Evolutionary conservation across 306 rosid species (phyloP).

Genomic region (Rubus idaeus): DNA sequence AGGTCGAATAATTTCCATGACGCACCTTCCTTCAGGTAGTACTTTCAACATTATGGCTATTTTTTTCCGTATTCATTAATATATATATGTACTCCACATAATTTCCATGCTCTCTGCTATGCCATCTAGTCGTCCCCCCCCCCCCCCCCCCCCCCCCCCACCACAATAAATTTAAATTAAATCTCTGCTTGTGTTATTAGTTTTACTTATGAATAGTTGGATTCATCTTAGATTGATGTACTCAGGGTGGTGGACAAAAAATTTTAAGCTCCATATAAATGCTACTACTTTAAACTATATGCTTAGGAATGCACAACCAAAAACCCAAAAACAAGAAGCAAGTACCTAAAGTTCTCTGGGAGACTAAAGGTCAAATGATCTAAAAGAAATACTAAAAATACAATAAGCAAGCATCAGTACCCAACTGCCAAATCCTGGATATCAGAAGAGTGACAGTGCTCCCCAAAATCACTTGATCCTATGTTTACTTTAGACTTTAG

Average conservation of each 20-base stretch:
- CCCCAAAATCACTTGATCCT: no score
- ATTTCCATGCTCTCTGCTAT: neutral
- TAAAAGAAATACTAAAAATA: neutral
- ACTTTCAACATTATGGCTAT: neutral
- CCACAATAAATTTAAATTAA: no score
- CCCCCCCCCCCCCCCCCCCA: no score
- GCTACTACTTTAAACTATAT: no score
- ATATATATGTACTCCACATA: neutral
- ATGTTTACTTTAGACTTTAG: neutral
- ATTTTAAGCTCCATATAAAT: neutral
- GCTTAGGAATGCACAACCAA: neutral
- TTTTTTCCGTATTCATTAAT: neutral
- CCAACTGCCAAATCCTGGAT: neutral
- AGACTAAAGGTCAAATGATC: neutral
- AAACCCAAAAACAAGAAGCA: neutral
- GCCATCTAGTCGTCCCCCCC: neutral
- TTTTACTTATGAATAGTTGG: neutral
- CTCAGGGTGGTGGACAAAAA: slow-evolving; percentile 2
- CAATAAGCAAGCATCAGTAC: neutral
- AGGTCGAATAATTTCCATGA: slow-evolving; percentile 89
- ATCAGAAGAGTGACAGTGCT: neutral
- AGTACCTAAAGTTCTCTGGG: neutral
- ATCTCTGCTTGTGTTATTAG: neutral
- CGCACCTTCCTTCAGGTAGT: slow-evolving; percentile 81
- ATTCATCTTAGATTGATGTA: neutral